A percentile compares a stretch with the other conserved stretches of the same genome.
Conservation (phyloP, 176 grass and related monocot genomes). For the Eleusine coracana region DNA sequence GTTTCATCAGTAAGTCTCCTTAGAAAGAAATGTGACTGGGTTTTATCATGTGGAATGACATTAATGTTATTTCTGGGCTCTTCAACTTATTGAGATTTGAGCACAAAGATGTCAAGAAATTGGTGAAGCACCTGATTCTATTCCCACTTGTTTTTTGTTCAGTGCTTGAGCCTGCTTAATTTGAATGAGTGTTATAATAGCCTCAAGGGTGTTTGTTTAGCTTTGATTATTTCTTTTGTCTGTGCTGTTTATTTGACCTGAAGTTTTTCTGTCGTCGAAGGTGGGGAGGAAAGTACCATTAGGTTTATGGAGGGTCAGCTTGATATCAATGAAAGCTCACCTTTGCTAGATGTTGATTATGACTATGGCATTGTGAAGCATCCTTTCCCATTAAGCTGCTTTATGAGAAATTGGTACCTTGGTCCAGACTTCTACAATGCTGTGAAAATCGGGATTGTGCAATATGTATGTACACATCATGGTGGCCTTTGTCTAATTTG, state of each 20-base stretch:
- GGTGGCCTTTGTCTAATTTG: background rate
- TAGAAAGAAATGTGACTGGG: conserved; percentile 18
- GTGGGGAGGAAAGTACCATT: conserved; percentile 96
- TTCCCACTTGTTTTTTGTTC: conserved; percentile 25
- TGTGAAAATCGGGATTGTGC: conserved; percentile 97
- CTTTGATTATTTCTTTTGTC: conserved; percentile 29
- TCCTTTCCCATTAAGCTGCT: conserved; percentile 96
- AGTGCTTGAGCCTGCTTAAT: conserved; percentile 5
- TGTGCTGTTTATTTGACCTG: conserved; percentile 23
- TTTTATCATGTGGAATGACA: background rate
- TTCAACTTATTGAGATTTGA: background rate
- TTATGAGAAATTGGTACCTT: conserved; percentile 92
- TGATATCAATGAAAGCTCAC: conserved; percentile 63
- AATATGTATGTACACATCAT: conserved; percentile 79
- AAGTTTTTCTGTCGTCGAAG: conserved; percentile 40
- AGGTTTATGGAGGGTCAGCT: conserved; percentile 79
- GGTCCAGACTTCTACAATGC: conserved; percentile 92
- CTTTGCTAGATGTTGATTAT: conserved; percentile 87
- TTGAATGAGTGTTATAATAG: conserved; percentile 11
- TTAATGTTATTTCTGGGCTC: background rate
- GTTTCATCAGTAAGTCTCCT: conserved; percentile 4
- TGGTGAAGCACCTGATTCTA: conserved; percentile 15
- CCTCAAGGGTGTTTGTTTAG: background rate
- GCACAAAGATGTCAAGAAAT: conserved; percentile 3
- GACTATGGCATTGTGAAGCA: conserved; percentile 90